Evolutionary conservation across 495 filamentous ascomycete genomes (phyloP).

Genomic region (Gamarada debralockiae): DNA sequence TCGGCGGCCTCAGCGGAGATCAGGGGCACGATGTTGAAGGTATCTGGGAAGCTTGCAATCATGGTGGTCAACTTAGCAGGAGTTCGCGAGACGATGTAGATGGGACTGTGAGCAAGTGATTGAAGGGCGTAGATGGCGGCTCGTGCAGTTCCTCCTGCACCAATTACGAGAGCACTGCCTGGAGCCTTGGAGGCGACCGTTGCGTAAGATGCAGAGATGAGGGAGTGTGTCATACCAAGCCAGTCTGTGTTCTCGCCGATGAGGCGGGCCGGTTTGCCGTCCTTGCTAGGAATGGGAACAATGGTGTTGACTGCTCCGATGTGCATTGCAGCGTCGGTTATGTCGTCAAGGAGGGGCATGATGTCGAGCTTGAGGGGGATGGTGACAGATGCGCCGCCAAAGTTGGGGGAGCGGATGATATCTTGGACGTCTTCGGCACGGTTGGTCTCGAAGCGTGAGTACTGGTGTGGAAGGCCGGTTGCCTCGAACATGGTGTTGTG

Average conservation of each 20-base stretch:
- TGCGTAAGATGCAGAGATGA: slow-evolving; percentile 48
- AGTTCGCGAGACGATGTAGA: slow-evolving; percentile 85
- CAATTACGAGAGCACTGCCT: slow-evolving; percentile 68
- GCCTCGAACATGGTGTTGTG: slow-evolving; percentile 83
- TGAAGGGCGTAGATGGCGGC: slow-evolving; percentile 89
- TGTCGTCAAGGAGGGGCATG: slow-evolving; percentile 73
- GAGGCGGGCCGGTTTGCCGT: slow-evolving; percentile 44
- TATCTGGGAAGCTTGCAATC: slow-evolving; percentile 65
- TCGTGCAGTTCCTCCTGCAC: slow-evolving; percentile 86
- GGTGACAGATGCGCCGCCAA: slow-evolving; percentile 92
- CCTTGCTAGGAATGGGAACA: slow-evolving; percentile 44
- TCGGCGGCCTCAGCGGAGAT: slow-evolving; percentile 45
- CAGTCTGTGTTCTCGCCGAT: slow-evolving; percentile 95
- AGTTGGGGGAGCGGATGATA: slow-evolving; percentile 66
- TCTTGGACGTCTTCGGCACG: slow-evolving; percentile 57
- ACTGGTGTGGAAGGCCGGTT: slow-evolving; percentile 83
- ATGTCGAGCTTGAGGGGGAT: slow-evolving; percentile 93
- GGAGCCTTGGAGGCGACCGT: slow-evolving; percentile 19
- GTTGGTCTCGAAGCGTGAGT: slow-evolving; percentile 74
- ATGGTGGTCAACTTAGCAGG: slow-evolving; percentile 61
- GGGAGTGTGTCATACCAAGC: slow-evolving; percentile 81
- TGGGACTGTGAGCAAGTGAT: slow-evolving; percentile 74
- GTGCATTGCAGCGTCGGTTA: slow-evolving; percentile 69
- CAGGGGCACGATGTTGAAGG: slow-evolving; percentile 69
- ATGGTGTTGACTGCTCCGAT: slow-evolving; percentile 98